Percentiles rank a stretch among this genome's conserved stretches.
Evolutionary conservation across 306 rosid genomes (phyloP).

Genomic region (Quercus ilex): DNA sequence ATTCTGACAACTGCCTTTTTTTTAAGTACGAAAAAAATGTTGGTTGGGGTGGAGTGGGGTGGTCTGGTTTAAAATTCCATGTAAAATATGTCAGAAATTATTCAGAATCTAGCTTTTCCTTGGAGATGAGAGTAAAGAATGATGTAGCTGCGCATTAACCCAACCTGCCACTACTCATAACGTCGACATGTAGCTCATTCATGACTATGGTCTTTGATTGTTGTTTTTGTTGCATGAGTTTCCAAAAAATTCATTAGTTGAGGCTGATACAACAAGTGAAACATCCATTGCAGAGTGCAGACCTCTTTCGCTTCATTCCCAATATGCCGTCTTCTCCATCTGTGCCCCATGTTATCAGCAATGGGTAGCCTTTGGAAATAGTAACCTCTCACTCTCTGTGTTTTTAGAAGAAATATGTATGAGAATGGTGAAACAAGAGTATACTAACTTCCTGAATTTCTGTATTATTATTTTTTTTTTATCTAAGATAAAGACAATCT

Average conservation of each 20-base stretch:
- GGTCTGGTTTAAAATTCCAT: not conserved
- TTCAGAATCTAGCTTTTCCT: not conserved
- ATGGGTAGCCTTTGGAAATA: conserved; percentile 62
- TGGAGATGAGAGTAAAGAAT: not conserved
- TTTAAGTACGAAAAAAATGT: not conserved
- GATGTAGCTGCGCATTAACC: not conserved
- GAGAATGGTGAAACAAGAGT: not conserved
- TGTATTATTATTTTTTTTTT: too few species aligned
- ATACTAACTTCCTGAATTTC: not conserved
- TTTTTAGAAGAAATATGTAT: not conserved
- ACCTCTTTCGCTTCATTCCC: conserved; percentile 47
- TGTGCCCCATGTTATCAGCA: conserved; percentile 65
- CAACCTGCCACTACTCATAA: not conserved
- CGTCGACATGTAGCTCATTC: too few species aligned
- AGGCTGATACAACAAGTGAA: conserved; percentile 63
- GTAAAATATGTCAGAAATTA: not conserved
- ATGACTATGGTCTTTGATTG: not conserved
- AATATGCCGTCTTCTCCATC: conserved; percentile 60
- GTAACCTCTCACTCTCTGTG: too few species aligned
- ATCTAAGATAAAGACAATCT: too few species aligned
- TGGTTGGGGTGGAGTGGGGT: not conserved
- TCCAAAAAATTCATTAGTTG: conserved; percentile 50
- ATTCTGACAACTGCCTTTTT: not conserved
- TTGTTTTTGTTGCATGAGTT: conserved; percentile 52
- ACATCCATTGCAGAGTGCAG: not conserved